Evolutionary conservation across 345 rosid genomes (phyloP).

Genomic region (Erucastrum elatum): DNA sequence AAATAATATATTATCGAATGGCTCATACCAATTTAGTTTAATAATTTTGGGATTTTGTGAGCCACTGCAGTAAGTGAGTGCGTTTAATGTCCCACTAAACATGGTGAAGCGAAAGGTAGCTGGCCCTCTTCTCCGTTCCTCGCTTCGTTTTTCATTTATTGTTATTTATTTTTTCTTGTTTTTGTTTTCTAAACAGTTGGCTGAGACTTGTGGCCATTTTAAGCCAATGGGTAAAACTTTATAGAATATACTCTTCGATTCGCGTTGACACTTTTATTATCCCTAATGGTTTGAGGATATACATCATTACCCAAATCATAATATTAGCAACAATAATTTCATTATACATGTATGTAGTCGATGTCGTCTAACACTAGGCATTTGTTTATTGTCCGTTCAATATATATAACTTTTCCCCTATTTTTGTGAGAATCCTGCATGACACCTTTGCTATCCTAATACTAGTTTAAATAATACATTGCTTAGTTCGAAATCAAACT

Average conservation of each 20-base stretch:
- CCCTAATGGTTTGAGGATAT: not conserved
- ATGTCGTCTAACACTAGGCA: not conserved
- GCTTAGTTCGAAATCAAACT: no score
- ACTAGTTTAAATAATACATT: no score
- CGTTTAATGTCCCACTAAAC: slow-evolving; percentile 30
- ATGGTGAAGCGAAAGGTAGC: slow-evolving; percentile 28
- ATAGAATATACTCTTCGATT: slow-evolving; percentile 4
- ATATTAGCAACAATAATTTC: not conserved
- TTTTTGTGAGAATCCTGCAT: not conserved
- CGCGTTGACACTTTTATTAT: not conserved
- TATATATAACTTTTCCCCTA: not conserved
- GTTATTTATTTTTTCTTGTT: not conserved
- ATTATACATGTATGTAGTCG: not conserved
- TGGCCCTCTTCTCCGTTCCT: slow-evolving; percentile 27
- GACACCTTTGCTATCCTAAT: not conserved
- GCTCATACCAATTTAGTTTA: slow-evolving; percentile 8
- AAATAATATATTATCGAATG: slow-evolving; percentile 15
- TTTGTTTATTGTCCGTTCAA: not conserved
- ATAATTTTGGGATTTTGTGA: slow-evolving; percentile 9
- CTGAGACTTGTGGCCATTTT: slow-evolving; percentile 20
- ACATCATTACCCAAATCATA: slow-evolving; percentile 11
- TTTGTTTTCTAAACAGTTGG: not conserved
- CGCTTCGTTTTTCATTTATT: slow-evolving; percentile 16
- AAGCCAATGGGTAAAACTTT: slow-evolving; percentile 10
- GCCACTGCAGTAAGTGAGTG: slow-evolving; percentile 20